phyloP scores from a whole-genome alignment of 257 asterid species.

The Solanum chiquidenum region DNA sequence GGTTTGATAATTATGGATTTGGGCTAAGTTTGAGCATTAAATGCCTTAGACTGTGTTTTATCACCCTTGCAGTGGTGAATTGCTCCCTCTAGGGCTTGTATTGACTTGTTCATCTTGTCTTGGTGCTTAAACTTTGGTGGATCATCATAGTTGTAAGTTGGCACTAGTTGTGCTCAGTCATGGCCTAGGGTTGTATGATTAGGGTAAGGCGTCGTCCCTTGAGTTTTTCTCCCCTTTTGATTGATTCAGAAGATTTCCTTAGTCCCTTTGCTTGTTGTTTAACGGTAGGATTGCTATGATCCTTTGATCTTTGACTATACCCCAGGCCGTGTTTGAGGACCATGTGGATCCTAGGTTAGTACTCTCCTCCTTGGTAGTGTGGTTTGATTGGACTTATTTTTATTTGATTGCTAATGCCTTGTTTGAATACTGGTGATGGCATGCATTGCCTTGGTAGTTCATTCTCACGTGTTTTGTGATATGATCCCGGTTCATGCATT shows the following conservation, averaged over 20 bases:
- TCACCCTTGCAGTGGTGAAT: neutral
- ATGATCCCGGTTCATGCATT: no score
- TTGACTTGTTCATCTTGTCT: neutral
- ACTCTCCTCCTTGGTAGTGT: neutral
- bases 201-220: neutral
- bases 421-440: neutral
- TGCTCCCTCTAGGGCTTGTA: neutral
- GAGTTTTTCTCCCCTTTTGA: no score
- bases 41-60: neutral
- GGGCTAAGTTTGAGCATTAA: neutral
- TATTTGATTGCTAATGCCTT: neutral
- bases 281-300: neutral
- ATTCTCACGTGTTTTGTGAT: neutral
- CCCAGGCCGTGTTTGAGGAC: neutral
- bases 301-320: neutral
- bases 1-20: neutral
- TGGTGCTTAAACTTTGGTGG: neutral
- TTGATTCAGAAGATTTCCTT: no score
- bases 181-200: neutral
- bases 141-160: neutral
- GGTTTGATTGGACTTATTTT: neutral
- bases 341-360: neutral
- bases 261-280: neutral
- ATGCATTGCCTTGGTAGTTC: neutral
- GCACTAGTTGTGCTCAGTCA: neutral